Evolutionary conservation across 495 filamentous ascomycete genomes (phyloP), one percentile per base, ranked within the genome.

Genomic region (Penicillium steckii): DNA sequence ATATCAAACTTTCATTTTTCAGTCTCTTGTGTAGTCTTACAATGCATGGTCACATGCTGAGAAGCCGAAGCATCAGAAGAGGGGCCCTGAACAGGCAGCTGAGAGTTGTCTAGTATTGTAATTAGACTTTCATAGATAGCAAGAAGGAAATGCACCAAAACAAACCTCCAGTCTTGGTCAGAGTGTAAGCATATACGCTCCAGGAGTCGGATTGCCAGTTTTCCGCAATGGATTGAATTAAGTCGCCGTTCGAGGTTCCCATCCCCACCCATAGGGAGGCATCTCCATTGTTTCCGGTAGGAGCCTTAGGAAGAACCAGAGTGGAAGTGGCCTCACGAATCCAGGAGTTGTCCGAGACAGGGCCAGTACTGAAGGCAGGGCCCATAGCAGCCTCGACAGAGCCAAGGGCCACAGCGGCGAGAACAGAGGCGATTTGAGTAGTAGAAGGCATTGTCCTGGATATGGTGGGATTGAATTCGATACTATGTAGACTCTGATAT

Each of bases 251-350:
- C 4, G 64, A 64, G 44, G 69, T 74, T 17, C 72, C 67, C 65
- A 70, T 69, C 23, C 69, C 68, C 41, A 67, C 65, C 69, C 69
- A 73, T 3, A 71, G 59, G 21, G 63, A 67, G 22, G 53, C 54
- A 55, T 64, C 60, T 10, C 53, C 58, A 9, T 45, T 56, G 10
- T 48, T 50, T 8, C 59, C 60, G 24, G 59, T 70, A 15, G 70
- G 67, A 12, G 56, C 53, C 8, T 60, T 47, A 18, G 71, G 71
- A 23, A 71, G 58, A 23, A 68, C 55, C n/a, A 72, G 55, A 13
- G 67, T 74, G 10, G 71, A 65, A 17, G 60, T 70, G 6, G 71
- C 56, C 32, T 72, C 62, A 22, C 64, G 59, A 43, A 72, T 72
- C 44, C 56, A 72, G 15, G 69, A 67, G 54, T 59, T 43, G 15